Evolutionary conservation across 2,329 filamentous ascomycete genomes (phyloP).

Genomic region (Pyrenochaeta sp.): DNA sequence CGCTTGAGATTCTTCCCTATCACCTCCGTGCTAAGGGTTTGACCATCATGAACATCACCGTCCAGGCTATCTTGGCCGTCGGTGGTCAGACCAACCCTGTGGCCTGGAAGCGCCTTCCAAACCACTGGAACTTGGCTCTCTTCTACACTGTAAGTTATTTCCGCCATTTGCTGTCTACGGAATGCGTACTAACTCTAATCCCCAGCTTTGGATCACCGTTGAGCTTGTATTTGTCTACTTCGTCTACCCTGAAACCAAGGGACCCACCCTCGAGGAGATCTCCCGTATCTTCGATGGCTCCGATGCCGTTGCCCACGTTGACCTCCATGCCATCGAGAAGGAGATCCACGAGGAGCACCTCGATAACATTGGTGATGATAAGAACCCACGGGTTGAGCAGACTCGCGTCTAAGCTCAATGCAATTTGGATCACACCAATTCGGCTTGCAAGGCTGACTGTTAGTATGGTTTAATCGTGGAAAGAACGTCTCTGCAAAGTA

Average conservation of each 20-base stretch:
- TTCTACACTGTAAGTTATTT: constrained; percentile 61
- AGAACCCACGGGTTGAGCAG: constrained; percentile 18
- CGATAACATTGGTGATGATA: constrained; percentile 19
- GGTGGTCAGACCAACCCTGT: constrained; percentile 68
- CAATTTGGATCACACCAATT: too few species aligned
- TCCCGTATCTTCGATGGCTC: constrained; percentile 74
- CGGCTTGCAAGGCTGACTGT: too few species aligned
- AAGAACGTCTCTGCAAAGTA: too few species aligned
- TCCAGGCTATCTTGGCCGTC: constrained; percentile 69
- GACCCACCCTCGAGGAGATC: constrained; percentile 73
- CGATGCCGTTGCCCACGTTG: constrained; percentile 51
- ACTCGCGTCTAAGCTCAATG: constrained; percentile 15
- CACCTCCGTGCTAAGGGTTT: constrained; percentile 59
- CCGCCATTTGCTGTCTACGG: not conserved
- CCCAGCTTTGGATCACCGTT: constrained; percentile 64
- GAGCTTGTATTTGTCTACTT: constrained; percentile 66
- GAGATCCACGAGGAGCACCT: constrained; percentile 23
- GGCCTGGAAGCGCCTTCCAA: constrained; percentile 67
- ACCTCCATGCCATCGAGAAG: constrained; percentile 31
- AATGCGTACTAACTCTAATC: constrained; percentile 4
- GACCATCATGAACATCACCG: constrained; percentile 66
- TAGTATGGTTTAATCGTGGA: too few species aligned
- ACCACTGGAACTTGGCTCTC: constrained; percentile 67
- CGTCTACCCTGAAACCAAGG: constrained; percentile 63
- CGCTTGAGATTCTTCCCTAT: constrained; percentile 59